phyloP scores from a whole-genome alignment of 306 rosid genomes.

The Vigna radiata region DNA sequence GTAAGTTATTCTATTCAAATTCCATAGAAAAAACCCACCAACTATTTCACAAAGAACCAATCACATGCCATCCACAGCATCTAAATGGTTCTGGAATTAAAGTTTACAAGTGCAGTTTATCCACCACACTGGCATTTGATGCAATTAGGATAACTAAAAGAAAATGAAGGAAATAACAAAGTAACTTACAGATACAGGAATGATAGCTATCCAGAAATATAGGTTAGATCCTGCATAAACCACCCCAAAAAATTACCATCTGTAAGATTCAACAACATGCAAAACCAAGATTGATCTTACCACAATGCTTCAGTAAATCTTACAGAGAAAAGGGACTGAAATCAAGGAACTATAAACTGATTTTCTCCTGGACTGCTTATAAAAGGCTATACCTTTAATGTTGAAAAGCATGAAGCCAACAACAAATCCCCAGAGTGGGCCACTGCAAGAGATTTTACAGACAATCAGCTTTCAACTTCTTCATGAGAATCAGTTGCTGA shows the following conservation, averaged over 20 bases:
- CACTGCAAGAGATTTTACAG: conserved; percentile 66
- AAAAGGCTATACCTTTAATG: conserved; percentile 69
- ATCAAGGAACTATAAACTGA: conserved; percentile 5
- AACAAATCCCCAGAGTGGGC: conserved; percentile 95
- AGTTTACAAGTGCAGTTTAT: not conserved
- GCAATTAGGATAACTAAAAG: too few species aligned
- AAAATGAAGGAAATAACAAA: conserved; percentile 33
- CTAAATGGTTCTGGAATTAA: conserved; percentile 22
- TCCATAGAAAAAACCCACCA: conserved; percentile 3
- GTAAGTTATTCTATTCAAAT: conserved; percentile 21
- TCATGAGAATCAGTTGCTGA: conserved; percentile 26
- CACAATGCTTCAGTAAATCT: conserved; percentile 27
- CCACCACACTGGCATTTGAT: too few species aligned
- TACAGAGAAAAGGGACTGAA: conserved; percentile 19
- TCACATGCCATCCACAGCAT: conserved; percentile 1
- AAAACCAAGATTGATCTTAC: conserved; percentile 33
- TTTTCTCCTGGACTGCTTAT: conserved; percentile 21
- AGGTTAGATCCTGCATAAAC: conserved; percentile 85
- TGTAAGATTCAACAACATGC: conserved; percentile 40
- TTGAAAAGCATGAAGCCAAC: conserved; percentile 95
- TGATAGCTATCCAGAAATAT: conserved; percentile 95
- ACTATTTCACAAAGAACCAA: not conserved
- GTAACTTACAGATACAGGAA: conserved; percentile 79
- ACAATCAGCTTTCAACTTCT: conserved; percentile 42
- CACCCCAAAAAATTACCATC: conserved; percentile 14